Base-by-base conservation (phyloP, 1,139 yeast species). In the Kurtzmaniella quercitrusa region DNA sequence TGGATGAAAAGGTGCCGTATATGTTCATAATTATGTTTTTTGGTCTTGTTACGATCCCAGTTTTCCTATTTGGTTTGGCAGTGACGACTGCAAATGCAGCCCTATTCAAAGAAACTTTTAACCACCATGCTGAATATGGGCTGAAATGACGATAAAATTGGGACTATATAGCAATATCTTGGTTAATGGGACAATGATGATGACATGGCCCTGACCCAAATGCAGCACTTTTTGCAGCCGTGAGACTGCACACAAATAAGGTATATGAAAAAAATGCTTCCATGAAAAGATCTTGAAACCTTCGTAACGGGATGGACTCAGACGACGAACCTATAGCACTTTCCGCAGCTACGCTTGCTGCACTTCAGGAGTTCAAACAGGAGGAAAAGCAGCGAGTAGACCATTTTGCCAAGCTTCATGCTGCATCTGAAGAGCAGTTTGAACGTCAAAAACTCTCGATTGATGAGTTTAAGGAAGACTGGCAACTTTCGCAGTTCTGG, bases 401-500 rank as follows among this genome's bases (percentile, higher is more conserved):
- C 48, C 73, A 79, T 47, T 88, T 90, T 57, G 76, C 74, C 38
- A 64, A 73, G 46, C 63, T 90, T 41, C 73, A 75, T 50, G 63
- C 72, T 41, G 70, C 72, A 41, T 87, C 95, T 1, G 88, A 87
- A 53, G 69, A 70, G 37, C 70, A 70, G 33, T 77, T 70, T 50
- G 76, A 64, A 36, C 56, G 56, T 21, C 46, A 54, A 41, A 48
- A 51, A 39, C 44, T 70, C 12, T 52, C 79, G 23, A 86, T 86
- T 62, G 82, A 79, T 40, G 68, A 77, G 31, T 90, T 90, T 62
- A 75, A 85, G 58, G 96, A 90, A 63, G 95, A 90, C 63, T 90
- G 97, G 97, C 94, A 87, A 55, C 70, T 90, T 37, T 87, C 96
- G 0, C 97, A 90, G 60, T 90, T 90, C 63, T 88, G 96, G 96